Evolutionary conservation across 83 land plant genomes (phyloP).

Genomic region (Isoetes engelmannii): DNA sequence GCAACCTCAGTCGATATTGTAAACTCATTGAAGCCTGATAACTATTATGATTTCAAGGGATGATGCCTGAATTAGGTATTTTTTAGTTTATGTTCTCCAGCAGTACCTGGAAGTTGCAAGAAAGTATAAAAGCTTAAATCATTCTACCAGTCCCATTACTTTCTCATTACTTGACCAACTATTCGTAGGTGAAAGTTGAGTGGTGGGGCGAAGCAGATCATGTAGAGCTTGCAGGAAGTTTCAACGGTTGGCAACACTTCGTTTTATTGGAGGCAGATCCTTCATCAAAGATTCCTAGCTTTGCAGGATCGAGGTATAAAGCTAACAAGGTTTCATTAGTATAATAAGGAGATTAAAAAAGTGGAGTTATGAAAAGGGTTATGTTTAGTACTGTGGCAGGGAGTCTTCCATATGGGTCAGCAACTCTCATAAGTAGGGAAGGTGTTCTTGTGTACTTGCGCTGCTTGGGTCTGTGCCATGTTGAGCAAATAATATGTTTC

Average conservation of each 20-base stretch:
- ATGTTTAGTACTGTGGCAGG: too few relatives aligned
- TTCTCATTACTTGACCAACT: not conserved
- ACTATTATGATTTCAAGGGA: too few relatives aligned
- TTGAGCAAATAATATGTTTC: too few relatives aligned
- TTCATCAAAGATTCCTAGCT: conserved; percentile 26
- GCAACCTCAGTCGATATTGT: not conserved
- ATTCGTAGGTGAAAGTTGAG: conserved; percentile 45
- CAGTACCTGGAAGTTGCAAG: not conserved
- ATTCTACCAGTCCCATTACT: not conserved
- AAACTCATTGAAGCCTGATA: too few relatives aligned
- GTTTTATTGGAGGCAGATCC: conserved; percentile 50
- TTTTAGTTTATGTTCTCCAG: too few relatives aligned
- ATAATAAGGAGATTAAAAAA: not conserved
- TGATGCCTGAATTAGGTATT: too few relatives aligned
- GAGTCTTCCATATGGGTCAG: too few relatives aligned
- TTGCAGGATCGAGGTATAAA: conserved; percentile 40
- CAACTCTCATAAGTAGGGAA: too few relatives aligned
- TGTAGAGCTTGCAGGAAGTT: conserved; percentile 69
- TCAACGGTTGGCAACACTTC: conserved; percentile 72
- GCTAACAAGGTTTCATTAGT: not conserved
- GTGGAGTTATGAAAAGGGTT: too few relatives aligned
- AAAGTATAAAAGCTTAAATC: not conserved
- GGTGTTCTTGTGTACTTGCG: too few relatives aligned
- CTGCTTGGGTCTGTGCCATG: too few relatives aligned
- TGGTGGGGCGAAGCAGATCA: conserved; percentile 43